A percentile compares a stretch with the other conserved stretches of the same genome.
Conservation (phyloP, 805 yeast species). For the Wickerhamiella parazyma region DNA sequence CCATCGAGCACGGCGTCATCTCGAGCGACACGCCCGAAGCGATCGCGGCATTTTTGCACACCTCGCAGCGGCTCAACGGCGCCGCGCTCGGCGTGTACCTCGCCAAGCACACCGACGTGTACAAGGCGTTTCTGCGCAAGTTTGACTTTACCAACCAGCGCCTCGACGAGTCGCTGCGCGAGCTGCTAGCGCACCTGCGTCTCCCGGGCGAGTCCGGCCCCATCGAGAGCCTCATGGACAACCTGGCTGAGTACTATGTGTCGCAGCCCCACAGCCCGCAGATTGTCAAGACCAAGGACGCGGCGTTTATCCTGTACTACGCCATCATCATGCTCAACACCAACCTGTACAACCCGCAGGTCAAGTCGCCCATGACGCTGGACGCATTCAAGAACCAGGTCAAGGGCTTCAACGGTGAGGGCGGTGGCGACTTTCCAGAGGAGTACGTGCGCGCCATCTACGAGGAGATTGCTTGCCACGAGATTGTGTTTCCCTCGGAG, state of each 20-base stretch:
- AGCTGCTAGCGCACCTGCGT: slow-evolving; percentile 68
- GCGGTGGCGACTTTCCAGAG: slow-evolving; percentile 58
- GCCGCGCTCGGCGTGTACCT: slow-evolving; percentile 74
- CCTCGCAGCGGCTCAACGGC: slow-evolving; percentile 74
- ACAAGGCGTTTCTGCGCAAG: slow-evolving; percentile 48
- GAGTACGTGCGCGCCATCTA: slow-evolving; percentile 79
- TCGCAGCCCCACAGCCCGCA: slow-evolving; percentile 37
- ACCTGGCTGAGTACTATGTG: slow-evolving; percentile 71
- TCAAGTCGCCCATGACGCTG: slow-evolving; percentile 67
- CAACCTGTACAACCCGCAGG: slow-evolving; percentile 83
- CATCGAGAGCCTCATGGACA: slow-evolving; percentile 81
- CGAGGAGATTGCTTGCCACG: slow-evolving; percentile 65
- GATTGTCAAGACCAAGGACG: slow-evolving; percentile 55
- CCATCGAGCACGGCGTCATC: slow-evolving; percentile 57
- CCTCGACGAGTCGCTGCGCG: slow-evolving; percentile 86
- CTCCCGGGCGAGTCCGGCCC: slow-evolving; percentile 97
- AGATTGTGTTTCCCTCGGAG: slow-evolving; percentile 95
- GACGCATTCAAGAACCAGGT: slow-evolving; percentile 70
- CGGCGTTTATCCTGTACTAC: slow-evolving; percentile 78
- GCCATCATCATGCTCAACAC: slow-evolving; percentile 92
- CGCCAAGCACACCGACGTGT: slow-evolving; percentile 61
- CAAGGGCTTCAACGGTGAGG: slow-evolving; percentile 53
- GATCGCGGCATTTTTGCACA: slow-evolving; percentile 62
- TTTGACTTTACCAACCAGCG: slow-evolving; percentile 68
- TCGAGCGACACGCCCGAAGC: slow-evolving; percentile 34